Evolutionary conservation across 129 eudicot genomes (phyloP), one percentile per base, ranked within the genome.

Genomic region (Lactuca saligna): DNA sequence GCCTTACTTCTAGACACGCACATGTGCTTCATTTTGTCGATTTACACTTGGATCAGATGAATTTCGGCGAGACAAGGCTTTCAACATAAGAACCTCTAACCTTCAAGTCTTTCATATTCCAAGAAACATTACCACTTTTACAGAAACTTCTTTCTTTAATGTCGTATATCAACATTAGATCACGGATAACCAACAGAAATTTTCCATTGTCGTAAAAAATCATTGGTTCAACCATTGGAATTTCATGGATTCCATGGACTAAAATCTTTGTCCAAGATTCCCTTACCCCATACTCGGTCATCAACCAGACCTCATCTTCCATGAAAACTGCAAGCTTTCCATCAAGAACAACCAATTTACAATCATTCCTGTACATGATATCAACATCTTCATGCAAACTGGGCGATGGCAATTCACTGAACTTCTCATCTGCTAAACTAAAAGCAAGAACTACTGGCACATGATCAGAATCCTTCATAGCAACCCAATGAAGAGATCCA

Each of bases 401-500:
- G 4, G 88, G 91, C 35, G 72, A 69, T 7, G 82, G 58, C 20
- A 86, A 46, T 65, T 82, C 78, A 3, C 14, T 20, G 31, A 86
- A 89, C 15, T 7, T 68, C 67, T 89, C 96, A 50, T 73, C 46
- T 0, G 65, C 63, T 66, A 89, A 32, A 75, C 77, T 66, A 76
- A 89, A 89, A 6, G 83, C 86, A 17, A 63, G 78, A 44, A 84
- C 78, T 17, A 80, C 72, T 11, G 71, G 73, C 7, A 46, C 3
- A 16, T 32, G 4, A 41, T 57, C 60, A 5, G 13, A 34, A 12
- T 56, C 60, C 55, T 63, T 75, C 2, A 38, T 49, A 55, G 60
- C 86, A 17, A 85, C 12, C 88, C 90, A 86, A 73, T 85, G 90
- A 46, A 86, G 57, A 59, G 62, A 53, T 9, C 94, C 96, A 63